Evolutionary conservation across 495 filamentous ascomycete genomes (phyloP).

Genomic region (Penicillium psychrofluorescens): DNA sequence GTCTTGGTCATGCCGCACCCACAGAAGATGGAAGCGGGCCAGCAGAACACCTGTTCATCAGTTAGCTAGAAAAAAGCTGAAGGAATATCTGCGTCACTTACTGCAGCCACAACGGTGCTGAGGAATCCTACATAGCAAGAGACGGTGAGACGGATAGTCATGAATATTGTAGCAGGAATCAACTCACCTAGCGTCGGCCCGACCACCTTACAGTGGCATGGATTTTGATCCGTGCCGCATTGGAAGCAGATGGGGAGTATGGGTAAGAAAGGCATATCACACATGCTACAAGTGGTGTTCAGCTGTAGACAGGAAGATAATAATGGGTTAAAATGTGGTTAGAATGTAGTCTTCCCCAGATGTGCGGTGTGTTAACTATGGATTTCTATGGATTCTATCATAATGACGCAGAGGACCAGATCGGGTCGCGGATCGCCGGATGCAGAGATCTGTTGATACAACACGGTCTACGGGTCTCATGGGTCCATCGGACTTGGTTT

Average conservation of each 20-base stretch:
- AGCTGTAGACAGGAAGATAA: background rate
- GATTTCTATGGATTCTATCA: conserved; percentile 10
- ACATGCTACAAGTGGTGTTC: conserved; percentile 17
- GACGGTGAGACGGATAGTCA: background rate
- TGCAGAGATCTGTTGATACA: background rate
- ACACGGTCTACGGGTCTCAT: no score
- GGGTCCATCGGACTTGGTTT: no score
- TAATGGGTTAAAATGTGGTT: no score
- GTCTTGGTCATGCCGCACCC: conserved; percentile 50
- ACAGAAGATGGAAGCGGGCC: conserved; percentile 52
- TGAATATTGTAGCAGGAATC: background rate
- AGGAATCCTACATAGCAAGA: conserved; percentile 28
- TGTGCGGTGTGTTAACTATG: background rate
- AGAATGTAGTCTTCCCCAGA: conserved; percentile 1
- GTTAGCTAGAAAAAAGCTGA: background rate
- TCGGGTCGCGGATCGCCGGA: conserved; percentile 7
- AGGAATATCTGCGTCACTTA: conserved; percentile 21
- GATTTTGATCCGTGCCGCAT: conserved; percentile 53
- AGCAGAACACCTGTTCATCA: conserved; percentile 43
- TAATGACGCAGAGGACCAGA: conserved; percentile 19
- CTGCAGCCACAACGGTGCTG: conserved; percentile 42
- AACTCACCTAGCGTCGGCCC: conserved; percentile 49
- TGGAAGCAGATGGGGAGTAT: conserved; percentile 48
- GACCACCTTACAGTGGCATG: conserved; percentile 55
- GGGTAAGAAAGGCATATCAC: conserved; percentile 30